Conservation (phyloP, 768 basidiomycete species). For the Boletus pseudo-olivaceus region DNA sequence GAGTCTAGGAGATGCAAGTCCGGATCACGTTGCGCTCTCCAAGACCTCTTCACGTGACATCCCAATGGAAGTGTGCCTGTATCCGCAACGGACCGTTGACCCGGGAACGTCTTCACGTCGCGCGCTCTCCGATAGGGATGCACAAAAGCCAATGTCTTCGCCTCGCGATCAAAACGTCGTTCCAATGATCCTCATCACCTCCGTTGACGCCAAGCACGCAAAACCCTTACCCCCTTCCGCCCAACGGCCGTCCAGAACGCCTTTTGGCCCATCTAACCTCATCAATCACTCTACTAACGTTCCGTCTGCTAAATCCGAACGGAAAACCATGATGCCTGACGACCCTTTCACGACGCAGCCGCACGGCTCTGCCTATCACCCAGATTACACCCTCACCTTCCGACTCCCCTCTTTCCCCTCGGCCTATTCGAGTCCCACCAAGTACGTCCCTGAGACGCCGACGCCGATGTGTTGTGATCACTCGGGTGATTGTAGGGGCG, state of each 20-base stretch:
- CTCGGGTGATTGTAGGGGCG: conserved; percentile 21
- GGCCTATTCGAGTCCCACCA: not conserved
- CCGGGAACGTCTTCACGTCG: not conserved
- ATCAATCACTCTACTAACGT: conserved; percentile 8
- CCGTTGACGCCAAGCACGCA: conserved; percentile 22
- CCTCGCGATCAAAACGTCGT: conserved; percentile 4
- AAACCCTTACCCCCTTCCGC: conserved; percentile 18
- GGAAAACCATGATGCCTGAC: not conserved
- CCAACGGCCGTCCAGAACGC: conserved; percentile 9
- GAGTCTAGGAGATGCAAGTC: conserved; percentile 13
- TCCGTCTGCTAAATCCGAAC: not conserved
- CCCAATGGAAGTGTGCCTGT: conserved; percentile 3
- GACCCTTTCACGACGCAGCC: conserved; percentile 18
- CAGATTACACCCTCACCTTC: conserved; percentile 5
- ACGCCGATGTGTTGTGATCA: conserved; percentile 26
- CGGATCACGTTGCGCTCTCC: not conserved
- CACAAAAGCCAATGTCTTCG: not conserved
- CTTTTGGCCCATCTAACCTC: conserved; percentile 11
- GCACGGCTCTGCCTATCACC: not conserved
- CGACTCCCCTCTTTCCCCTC: conserved; percentile 14
- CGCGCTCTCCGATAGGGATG: not conserved
- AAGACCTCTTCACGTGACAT: not conserved
- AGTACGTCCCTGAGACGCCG: conserved; percentile 22
- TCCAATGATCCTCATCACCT: conserved; percentile 25
- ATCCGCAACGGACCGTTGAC: not conserved